Percentiles rank a stretch among this genome's conserved stretches.
Evolutionary conservation across 176 grass and related monocot genomes (phyloP).

Genomic region (Melocanna baccifera): DNA sequence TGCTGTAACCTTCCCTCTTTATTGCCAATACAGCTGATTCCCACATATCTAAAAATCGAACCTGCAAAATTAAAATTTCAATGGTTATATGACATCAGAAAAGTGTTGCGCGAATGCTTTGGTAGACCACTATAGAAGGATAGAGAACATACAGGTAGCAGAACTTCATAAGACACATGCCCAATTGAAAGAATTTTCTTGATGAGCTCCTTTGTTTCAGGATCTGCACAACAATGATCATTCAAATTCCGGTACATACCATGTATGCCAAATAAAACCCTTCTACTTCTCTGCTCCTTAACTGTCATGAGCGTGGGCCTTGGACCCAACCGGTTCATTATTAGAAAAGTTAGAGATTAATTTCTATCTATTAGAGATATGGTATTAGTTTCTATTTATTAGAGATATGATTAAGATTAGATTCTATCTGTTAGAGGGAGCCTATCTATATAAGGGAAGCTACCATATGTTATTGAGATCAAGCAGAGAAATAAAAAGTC

Average conservation of each 20-base stretch:
- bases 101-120: background rate
- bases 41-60: slow-evolving; percentile 93
- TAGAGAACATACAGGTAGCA: slow-evolving; percentile 58
- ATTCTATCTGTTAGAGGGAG: too few relatives aligned
- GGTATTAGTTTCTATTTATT: too few relatives aligned
- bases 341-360: too few relatives aligned
- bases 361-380: too few relatives aligned
- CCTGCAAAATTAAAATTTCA: slow-evolving; percentile 40
- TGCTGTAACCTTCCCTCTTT: slow-evolving; percentile 93
- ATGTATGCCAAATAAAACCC: slow-evolving; percentile 8
- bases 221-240: slow-evolving; percentile 49
- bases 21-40: slow-evolving; percentile 80
- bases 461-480: too few relatives aligned
- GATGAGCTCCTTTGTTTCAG: slow-evolving; percentile 73
- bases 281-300: background rate
- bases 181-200: slow-evolving; percentile 81
- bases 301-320: too few relatives aligned
- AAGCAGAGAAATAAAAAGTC: too few relatives aligned
- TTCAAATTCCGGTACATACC: background rate
- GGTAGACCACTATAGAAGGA: slow-evolving; percentile 1
- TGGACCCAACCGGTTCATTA: too few relatives aligned
- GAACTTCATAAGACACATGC: slow-evolving; percentile 70
- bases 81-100: background rate
- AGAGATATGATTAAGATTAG: too few relatives aligned
- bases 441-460: too few relatives aligned